Percentiles rank a stretch among this genome's conserved stretches.
Evolutionary conservation across 352 stramenopile species (phyloP).

Genomic region (Thalassiosira oceanica): DNA sequence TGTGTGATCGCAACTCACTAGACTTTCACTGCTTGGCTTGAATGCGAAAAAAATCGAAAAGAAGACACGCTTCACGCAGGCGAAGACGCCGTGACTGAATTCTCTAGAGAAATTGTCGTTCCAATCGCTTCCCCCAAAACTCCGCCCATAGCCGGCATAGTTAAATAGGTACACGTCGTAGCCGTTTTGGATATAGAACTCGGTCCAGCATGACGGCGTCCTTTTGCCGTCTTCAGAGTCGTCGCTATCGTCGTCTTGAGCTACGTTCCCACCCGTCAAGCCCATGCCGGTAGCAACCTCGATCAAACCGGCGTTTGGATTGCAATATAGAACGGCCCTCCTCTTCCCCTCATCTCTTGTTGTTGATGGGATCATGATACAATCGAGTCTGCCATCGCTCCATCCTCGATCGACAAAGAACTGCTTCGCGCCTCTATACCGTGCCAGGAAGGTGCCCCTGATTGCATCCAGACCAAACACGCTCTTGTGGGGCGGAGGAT

Average conservation of each 20-base stretch:
- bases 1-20: too few species aligned
- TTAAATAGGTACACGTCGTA: slow-evolving; percentile 82
- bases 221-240: too few species aligned
- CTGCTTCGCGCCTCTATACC: slow-evolving; percentile 68
- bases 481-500: slow-evolving; percentile 70
- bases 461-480: slow-evolving; percentile 79
- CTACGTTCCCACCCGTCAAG: slow-evolving; percentile 67
- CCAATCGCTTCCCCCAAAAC: slow-evolving; percentile 38
- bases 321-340: slow-evolving; percentile 80
- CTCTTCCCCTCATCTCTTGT: slow-evolving; percentile 7
- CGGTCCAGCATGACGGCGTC: slow-evolving; percentile 59
- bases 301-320: slow-evolving; percentile 78
- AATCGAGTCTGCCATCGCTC: slow-evolving; percentile 64
- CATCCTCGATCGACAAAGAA: slow-evolving; percentile 63
- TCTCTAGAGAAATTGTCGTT: slow-evolving; percentile 25
- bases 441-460: slow-evolving; percentile 63
- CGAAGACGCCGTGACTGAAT: slow-evolving; percentile 39
- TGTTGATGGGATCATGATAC: slow-evolving; percentile 62
- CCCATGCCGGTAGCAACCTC: slow-evolving; percentile 77
- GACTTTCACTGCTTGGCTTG: slow-evolving; percentile 57
- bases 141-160: slow-evolving; percentile 78
- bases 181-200: slow-evolving; percentile 73
- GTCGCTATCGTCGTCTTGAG: slow-evolving; percentile 12
- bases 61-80: slow-evolving; percentile 48
- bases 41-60: slow-evolving; percentile 57